These are phyloP conservation scores for Pythium scleroteichum DNA, from an alignment of 352 stramenopile genomes.

Conservation along the genomic window DNA sequence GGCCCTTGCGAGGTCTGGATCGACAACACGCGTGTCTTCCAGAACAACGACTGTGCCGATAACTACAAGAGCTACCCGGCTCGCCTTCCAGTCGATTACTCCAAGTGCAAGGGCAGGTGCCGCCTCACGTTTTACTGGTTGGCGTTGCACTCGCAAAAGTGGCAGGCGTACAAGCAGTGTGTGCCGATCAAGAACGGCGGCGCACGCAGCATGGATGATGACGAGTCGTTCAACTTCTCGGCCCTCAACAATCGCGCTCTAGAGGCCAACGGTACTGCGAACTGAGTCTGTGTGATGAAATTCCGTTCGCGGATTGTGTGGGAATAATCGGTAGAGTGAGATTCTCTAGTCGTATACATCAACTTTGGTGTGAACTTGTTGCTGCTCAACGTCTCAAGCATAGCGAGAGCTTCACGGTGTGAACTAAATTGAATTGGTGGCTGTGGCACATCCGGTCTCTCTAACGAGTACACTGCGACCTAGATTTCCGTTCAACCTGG, in stretches of 20 bases:
- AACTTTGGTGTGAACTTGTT: too few relatives aligned
- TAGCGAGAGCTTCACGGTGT: too few relatives aligned
- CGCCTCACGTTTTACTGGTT: constrained; percentile 44
- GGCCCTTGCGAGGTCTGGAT: constrained; percentile 34
- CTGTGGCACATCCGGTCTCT: too few relatives aligned
- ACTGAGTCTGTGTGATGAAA: neutral
- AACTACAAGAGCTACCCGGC: constrained; percentile 43
- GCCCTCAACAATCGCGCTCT: constrained; percentile 33
- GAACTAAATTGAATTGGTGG: too few relatives aligned
- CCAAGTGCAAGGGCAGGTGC: constrained; percentile 37
- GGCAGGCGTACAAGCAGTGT: constrained; percentile 38
- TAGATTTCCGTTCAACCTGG: too few relatives aligned
- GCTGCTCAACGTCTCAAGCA: too few relatives aligned
- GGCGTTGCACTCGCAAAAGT: constrained; percentile 29
- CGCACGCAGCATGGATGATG: constrained; percentile 13
- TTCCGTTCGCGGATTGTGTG: too few relatives aligned
- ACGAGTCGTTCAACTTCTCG: constrained; percentile 27
- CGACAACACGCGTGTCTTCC: constrained; percentile 29
- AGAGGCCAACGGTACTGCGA: constrained; percentile 14
- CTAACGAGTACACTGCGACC: too few relatives aligned
- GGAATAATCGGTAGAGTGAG: too few relatives aligned
- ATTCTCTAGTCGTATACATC: too few relatives aligned
- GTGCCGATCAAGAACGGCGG: constrained; percentile 28
- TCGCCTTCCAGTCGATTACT: constrained; percentile 50
- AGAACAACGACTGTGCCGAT: constrained; percentile 43